phyloP scores from a whole-genome alignment of 129 eudicot species.

The Escallonia herrerae region DNA sequence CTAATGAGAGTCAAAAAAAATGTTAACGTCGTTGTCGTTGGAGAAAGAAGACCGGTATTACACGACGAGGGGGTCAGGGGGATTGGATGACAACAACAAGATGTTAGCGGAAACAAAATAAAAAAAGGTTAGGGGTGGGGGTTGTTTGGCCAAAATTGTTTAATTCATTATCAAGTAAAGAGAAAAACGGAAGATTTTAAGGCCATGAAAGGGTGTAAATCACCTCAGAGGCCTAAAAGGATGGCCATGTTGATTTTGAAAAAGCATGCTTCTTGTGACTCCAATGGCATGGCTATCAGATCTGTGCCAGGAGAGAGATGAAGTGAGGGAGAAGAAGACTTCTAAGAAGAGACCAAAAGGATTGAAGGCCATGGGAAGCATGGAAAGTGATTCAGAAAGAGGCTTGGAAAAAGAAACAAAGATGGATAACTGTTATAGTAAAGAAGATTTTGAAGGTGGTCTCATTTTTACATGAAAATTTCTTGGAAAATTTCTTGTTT shows the following conservation, averaged over 20 bases:
- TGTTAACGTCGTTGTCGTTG: slow-evolving; percentile 46
- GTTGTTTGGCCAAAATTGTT: slow-evolving; percentile 64
- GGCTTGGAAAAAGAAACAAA: neutral
- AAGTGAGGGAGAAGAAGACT: slow-evolving; percentile 71
- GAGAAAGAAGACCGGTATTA: slow-evolving; percentile 71
- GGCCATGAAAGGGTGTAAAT: slow-evolving; percentile 85
- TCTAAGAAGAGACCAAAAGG: slow-evolving; percentile 79
- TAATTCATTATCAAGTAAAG: slow-evolving; percentile 60
- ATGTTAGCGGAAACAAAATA: slow-evolving; percentile 29
- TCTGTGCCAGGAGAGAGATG: slow-evolving; percentile 63
- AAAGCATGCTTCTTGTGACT: slow-evolving; percentile 53
- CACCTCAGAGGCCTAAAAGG: slow-evolving; percentile 85
- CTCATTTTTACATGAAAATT: no score
- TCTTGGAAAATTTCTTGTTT: no score
- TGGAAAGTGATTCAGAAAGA: slow-evolving; percentile 76
- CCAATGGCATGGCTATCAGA: slow-evolving; percentile 72
- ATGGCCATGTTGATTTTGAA: slow-evolving; percentile 72
- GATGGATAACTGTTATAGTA: neutral
- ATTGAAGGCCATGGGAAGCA: slow-evolving; percentile 73
- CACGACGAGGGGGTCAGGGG: slow-evolving; percentile 59
- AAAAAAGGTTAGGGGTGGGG: slow-evolving; percentile 44
- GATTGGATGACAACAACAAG: slow-evolving; percentile 49
- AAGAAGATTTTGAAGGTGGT: neutral
- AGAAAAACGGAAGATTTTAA: slow-evolving; percentile 84
- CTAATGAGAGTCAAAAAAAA: slow-evolving; percentile 32